Evolutionary conservation across 768 basidiomycete genomes (phyloP).

Genomic region (Nidula microcarpa): DNA sequence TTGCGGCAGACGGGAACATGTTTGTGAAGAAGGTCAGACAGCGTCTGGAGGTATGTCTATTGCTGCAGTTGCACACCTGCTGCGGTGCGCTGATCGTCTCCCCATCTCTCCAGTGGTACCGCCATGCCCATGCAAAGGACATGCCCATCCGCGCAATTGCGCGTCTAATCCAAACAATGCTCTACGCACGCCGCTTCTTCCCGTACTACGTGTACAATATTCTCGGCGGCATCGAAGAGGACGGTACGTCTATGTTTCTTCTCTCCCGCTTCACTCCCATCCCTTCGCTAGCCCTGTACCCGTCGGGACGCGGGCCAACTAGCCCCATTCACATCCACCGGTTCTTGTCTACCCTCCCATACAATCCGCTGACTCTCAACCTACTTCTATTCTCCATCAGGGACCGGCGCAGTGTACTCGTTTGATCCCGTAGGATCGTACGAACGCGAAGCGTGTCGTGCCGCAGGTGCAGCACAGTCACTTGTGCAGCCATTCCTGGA

Average conservation of each 20-base stretch:
- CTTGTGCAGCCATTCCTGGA: conserved; percentile 98
- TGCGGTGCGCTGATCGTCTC: conserved; percentile 1
- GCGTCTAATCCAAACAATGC: conserved; percentile 97
- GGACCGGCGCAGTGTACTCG: conserved; percentile 97
- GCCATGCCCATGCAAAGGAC: conserved; percentile 93
- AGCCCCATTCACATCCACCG: not conserved
- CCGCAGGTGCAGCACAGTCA: conserved; percentile 92
- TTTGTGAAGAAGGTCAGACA: conserved; percentile 97
- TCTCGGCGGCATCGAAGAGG: conserved; percentile 93
- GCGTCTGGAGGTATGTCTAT: conserved; percentile 77
- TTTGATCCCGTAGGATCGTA: conserved; percentile 99
- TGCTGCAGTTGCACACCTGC: not conserved
- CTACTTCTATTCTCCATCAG: conserved; percentile 36
- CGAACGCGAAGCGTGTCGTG: conserved; percentile 94
- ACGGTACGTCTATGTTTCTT: conserved; percentile 56
- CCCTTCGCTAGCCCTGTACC: not conserved
- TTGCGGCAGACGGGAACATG: conserved; percentile 96
- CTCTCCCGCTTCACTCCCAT: not conserved
- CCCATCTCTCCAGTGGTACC: conserved; percentile 74
- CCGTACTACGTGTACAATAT: conserved; percentile 98
- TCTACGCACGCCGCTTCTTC: conserved; percentile 95
- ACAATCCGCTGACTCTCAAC: conserved; percentile 10
- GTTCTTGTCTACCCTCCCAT: not conserved
- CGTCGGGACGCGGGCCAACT: not conserved
- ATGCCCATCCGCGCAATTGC: conserved; percentile 98